Conservation (phyloP, 345 rosid species). For the Eucalyptus marginata region DNA sequence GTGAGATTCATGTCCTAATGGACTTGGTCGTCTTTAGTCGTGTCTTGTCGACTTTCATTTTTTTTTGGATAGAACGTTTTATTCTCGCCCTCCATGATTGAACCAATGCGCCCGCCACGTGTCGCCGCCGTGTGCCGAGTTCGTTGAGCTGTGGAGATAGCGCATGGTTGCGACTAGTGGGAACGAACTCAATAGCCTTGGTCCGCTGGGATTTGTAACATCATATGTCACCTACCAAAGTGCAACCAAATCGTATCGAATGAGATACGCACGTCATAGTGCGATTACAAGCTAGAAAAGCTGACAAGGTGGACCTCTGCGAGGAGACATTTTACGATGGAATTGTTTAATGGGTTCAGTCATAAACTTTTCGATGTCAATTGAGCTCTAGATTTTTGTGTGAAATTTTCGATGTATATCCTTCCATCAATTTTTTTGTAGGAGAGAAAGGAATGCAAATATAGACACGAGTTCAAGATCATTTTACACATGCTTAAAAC, state of each 20-base stretch:
- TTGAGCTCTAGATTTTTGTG: background rate
- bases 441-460: background rate
- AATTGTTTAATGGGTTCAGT: background rate
- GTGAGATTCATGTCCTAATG: background rate
- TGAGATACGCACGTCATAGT: background rate
- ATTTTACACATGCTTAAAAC: background rate
- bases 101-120: background rate
- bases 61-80: background rate
- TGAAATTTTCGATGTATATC: background rate
- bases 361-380: accelerated
- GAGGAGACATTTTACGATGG: accelerated
- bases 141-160: background rate
- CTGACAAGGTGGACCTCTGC: background rate
- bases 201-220: background rate
- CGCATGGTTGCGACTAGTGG: background rate
- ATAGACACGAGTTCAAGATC: background rate
- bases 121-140: background rate
- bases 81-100: background rate
- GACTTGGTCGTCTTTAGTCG: background rate
- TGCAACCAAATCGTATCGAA: background rate
- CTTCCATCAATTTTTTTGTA: background rate
- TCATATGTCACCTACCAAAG: background rate
- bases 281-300: background rate
- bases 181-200: background rate
- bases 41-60: background rate